Evolutionary conservation across 1,284 basidiomycete species (phyloP).

Genomic region (Mixia osmundae): DNA sequence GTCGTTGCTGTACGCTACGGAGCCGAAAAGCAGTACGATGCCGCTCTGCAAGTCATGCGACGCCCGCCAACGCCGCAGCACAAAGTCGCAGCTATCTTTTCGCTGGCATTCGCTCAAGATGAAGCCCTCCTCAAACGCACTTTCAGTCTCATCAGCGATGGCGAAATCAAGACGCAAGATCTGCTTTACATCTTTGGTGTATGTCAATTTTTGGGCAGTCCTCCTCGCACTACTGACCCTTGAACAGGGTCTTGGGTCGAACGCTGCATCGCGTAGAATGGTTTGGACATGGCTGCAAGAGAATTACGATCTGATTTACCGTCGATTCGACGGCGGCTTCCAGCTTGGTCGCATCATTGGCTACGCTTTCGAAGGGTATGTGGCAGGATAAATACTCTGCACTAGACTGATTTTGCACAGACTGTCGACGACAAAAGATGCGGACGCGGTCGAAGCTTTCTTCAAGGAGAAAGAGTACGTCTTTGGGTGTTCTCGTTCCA

Average conservation of each 20-base stretch:
- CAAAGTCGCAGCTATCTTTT: constrained; percentile 22
- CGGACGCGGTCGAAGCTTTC: constrained; percentile 38
- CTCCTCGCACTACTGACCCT: too few species aligned
- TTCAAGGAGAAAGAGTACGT: constrained; percentile 23
- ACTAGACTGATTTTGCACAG: too few species aligned
- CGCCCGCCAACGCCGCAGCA: constrained; percentile 35
- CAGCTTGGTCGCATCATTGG: too few species aligned
- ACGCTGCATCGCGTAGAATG: constrained; percentile 18
- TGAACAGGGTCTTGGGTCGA: too few species aligned
- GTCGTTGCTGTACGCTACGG: constrained; percentile 43
- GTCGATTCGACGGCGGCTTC: constrained; percentile 33
- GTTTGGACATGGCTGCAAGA: constrained; percentile 22
- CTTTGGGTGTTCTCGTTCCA: neutral
- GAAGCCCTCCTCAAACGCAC: constrained; percentile 19
- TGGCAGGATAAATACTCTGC: too few species aligned
- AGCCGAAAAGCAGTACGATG: constrained; percentile 52
- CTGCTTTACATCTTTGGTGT: too few species aligned
- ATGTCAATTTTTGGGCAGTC: too few species aligned
- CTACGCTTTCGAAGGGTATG: too few species aligned
- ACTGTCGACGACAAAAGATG: constrained; percentile 45
- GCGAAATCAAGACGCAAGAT: constrained; percentile 23
- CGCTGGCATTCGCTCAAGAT: constrained; percentile 19
- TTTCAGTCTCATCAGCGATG: constrained; percentile 14
- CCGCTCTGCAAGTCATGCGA: constrained; percentile 42
- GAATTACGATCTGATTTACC: constrained; percentile 24